Percentiles rank a stretch among this genome's conserved stretches.
These are phyloP conservation scores for Phallus indusiatus DNA, from an alignment of 768 basidiomycete genomes.

Conservation along the genomic window DNA sequence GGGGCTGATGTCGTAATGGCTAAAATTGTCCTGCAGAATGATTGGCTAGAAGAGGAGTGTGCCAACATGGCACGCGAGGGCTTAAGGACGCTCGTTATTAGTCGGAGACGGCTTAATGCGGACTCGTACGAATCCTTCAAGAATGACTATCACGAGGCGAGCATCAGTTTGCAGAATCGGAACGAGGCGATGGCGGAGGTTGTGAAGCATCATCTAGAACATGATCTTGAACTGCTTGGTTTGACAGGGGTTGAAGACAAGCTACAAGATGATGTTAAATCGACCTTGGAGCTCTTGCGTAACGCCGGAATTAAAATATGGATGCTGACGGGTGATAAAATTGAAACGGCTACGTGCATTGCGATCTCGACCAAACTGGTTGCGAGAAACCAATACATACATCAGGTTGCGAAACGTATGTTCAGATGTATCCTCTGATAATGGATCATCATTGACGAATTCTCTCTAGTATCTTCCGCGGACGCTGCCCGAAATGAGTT, in stretches of 20 bases:
- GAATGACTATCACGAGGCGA: conserved; percentile 61
- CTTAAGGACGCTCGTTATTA: conserved; percentile 88
- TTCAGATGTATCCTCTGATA: conserved; percentile 9
- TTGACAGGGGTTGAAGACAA: conserved; percentile 99
- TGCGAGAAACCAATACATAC: conserved; percentile 92
- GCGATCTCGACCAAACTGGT: conserved; percentile 96
- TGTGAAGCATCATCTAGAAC: conserved; percentile 70
- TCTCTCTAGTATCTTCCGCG: conserved; percentile 66
- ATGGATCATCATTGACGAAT: neutral
- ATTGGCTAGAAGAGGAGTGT: conserved; percentile 98
- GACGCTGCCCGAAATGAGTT: conserved; percentile 80
- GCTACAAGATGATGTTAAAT: conserved; percentile 92
- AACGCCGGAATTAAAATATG: conserved; percentile 99
- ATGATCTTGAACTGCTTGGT: conserved; percentile 84
- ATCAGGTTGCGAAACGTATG: conserved; percentile 88
- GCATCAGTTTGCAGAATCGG: conserved; percentile 66
- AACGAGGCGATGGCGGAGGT: conserved; percentile 74
- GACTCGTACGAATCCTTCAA: conserved; percentile 72
- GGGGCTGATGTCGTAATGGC: conserved; percentile 99
- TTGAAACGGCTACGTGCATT: conserved; percentile 97
- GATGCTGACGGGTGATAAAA: conserved; percentile 99
- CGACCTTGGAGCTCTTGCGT: conserved; percentile 82
- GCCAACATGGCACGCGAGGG: conserved; percentile 99
- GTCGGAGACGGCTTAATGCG: conserved; percentile 61
- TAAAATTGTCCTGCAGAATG: conserved; percentile 88